Base-by-base conservation (phyloP, 768 basidiomycete species). In the Mycena metata region DNA sequence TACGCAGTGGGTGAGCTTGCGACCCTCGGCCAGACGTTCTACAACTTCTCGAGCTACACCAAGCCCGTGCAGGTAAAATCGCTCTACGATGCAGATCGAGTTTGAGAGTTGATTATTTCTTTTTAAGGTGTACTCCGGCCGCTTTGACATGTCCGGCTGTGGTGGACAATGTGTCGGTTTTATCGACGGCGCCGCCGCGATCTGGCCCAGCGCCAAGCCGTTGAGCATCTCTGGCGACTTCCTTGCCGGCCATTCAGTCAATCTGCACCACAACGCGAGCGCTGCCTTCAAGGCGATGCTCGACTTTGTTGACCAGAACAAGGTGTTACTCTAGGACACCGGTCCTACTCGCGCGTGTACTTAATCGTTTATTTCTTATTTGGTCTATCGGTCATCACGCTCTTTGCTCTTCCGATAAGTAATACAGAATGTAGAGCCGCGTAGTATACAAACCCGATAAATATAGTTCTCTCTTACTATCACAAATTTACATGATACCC, bases 151-250 rank as follows among this genome's bases (percentile, higher is more conserved):
- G 17, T 59, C 56, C 10, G 58, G 50, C 6, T 55, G 58, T 33
- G 59, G 66, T 1, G 66, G 66, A 23, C 60, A 67, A n/a, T 67
- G 66, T n/a, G 66, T 60, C 45, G 59, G 59, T 36, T 51, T 67
- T 13, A 50, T 67, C 4, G 36, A 67, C 52, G 15, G 52, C 45
- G 60, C 66, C 2, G 66, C 66, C 2, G 9, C 52, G 9, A 33
- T 67, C 35, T 67, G 66, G 66, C 59, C 66, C 9, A 24, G 33
- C 23, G 66, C 66, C 4, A 49, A 5, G 24, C 66, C 65, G 0
- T 33, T 67, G 59, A 56, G 55, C 30, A 60, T 67, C 35, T 39
- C 35, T 10, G 66, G 59, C 21, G 54, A 42, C 13, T 67, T 67
- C 35, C 59, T 52, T 4, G 66, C 66, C 13, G 66, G 66, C 3